Evolutionary conservation across 345 rosid genomes (phyloP).

Genomic region (Gossypium stocksii): DNA sequence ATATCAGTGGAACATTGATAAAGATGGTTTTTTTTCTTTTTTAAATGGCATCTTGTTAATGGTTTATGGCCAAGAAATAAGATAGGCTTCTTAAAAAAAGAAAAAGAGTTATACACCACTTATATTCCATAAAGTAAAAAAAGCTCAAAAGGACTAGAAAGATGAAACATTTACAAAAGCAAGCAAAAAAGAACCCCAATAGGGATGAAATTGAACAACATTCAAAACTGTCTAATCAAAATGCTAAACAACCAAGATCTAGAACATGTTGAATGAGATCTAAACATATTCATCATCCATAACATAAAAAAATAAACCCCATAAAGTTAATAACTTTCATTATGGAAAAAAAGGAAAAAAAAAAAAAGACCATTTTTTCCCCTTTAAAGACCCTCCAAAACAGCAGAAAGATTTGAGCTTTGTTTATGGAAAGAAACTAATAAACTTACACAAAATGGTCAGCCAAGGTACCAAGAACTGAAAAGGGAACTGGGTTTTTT

Average conservation of each 20-base stretch:
- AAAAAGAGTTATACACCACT: neutral
- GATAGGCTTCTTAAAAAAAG: neutral
- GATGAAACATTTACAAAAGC: neutral
- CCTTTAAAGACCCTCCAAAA: no score
- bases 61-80: neutral
- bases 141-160: constrained; percentile 3
- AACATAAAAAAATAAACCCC: no score
- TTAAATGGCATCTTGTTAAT: constrained; percentile 1
- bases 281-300: no score
- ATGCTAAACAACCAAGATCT: no score
- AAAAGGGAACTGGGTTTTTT: neutral
- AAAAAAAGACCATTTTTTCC: no score
- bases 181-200: neutral
- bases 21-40: neutral
- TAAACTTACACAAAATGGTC: constrained; percentile 23
- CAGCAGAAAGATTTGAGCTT: neutral
- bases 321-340: no score
- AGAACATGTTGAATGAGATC: no score
- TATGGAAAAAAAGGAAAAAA: no score
- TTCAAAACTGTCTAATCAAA: no score
- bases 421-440: constrained; percentile 14
- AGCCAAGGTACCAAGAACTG: constrained; percentile 6
- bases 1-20: neutral
- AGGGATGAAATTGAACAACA: no score
- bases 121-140: neutral